Evolutionary conservation across 169 alveolate species (phyloP).

Genomic region (Plasmodium malariae): DNA sequence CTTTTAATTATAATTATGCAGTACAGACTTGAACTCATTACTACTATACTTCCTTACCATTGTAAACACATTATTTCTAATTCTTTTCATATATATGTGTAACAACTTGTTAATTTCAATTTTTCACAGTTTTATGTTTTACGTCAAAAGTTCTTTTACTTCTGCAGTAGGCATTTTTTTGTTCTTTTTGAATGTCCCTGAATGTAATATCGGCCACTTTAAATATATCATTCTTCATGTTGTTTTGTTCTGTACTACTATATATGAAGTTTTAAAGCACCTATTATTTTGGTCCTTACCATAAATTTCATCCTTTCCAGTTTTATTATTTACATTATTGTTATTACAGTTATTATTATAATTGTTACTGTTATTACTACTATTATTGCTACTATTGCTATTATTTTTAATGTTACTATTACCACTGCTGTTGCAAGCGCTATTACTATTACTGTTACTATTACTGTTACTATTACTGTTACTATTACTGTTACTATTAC

Average conservation of each 20-base stretch:
- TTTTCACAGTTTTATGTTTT: not conserved
- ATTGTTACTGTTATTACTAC: too few relatives aligned
- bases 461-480: not conserved
- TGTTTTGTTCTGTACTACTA: constrained; percentile 6
- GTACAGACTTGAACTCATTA: too few relatives aligned
- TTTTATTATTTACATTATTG: too few relatives aligned
- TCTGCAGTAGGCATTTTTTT: not conserved
- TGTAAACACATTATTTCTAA: not conserved
- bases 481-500: not conserved
- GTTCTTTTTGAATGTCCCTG: not conserved
- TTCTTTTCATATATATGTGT: not conserved
- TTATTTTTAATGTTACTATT: too few relatives aligned
- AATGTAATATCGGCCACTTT: not conserved
- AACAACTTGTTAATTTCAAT: not conserved
- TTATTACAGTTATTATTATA: too few relatives aligned
- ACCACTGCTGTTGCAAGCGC: too few relatives aligned
- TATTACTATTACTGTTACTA: too few relatives aligned
- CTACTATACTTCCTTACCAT: too few relatives aligned
- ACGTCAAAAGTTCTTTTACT: not conserved
- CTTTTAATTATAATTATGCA: too few relatives aligned
- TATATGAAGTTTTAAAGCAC: not conserved
- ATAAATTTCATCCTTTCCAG: not conserved
- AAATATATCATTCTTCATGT: not conserved
- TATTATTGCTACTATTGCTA: too few relatives aligned
- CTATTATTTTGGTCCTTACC: constrained; percentile 2